Conservation (phyloP, 805 yeast genomes). For the Lachancea thermotolerans region DNA sequence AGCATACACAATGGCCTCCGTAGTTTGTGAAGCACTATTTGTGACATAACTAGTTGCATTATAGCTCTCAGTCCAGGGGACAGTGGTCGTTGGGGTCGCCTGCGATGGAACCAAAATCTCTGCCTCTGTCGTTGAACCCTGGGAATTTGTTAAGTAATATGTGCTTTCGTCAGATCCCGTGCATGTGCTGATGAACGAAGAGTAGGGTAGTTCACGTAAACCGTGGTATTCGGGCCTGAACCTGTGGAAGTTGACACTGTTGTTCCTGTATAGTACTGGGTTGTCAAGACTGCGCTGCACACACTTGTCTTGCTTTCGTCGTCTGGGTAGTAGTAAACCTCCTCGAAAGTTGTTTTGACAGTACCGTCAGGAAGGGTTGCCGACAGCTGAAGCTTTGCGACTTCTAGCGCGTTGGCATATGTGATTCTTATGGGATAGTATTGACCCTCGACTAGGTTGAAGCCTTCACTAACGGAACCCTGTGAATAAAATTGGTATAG, state of each 20-base stretch:
- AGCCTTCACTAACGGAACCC: neutral
- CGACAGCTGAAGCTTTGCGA: conserved; percentile 7
- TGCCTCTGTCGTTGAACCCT: conserved; percentile 1
- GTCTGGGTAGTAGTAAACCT: conserved; percentile 9
- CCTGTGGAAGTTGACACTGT: conserved; percentile 1
- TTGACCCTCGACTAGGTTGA: conserved; percentile 8
- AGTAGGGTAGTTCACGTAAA: conserved; percentile 1
- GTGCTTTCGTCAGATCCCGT: neutral
- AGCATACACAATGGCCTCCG: neutral
- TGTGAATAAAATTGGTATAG: conserved; percentile 1
- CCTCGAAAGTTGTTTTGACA: conserved; percentile 4
- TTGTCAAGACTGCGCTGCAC: neutral
- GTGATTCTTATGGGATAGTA: conserved; percentile 18
- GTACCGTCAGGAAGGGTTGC: conserved; percentile 11
- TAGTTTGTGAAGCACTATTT: neutral
- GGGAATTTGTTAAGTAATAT: neutral
- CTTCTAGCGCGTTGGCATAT: conserved; percentile 10
- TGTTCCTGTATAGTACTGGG: neutral
- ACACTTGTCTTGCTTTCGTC: conserved; percentile 1
- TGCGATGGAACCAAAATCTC: conserved; percentile 1
- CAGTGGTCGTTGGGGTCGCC: conserved; percentile 2
- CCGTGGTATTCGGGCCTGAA: conserved; percentile 1
- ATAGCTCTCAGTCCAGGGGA: conserved; percentile 2
- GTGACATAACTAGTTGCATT: conserved; percentile 1
- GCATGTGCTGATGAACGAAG: neutral